phyloP scores from a whole-genome alignment of 345 rosid species.

The Geranium rotundifolium region DNA sequence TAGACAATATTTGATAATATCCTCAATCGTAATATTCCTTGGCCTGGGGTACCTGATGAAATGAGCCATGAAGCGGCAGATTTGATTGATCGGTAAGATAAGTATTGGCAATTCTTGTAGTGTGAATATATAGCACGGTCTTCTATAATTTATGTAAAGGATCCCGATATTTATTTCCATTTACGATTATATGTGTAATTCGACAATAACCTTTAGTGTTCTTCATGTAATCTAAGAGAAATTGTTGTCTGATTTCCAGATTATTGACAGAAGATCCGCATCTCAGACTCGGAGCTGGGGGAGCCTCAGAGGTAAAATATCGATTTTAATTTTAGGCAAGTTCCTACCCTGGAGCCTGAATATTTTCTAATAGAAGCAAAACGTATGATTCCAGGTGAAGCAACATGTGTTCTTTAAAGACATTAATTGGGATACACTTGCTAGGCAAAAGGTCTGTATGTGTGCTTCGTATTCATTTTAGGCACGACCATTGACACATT shows the following conservation, averaged over 20 bases:
- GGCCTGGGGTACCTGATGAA: constrained; percentile 80
- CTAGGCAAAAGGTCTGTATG: constrained; percentile 71
- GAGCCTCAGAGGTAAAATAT: constrained; percentile 75
- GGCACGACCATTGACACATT: neutral
- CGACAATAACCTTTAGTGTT: constrained; percentile 1
- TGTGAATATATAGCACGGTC: neutral
- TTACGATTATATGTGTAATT: neutral
- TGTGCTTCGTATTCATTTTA: neutral
- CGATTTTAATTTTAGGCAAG: constrained; percentile 4
- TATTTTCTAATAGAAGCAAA: constrained; percentile 1
- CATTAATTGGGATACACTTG: constrained; percentile 94
- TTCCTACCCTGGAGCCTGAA: neutral
- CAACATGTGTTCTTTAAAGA: constrained; percentile 85
- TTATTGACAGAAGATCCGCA: constrained; percentile 94
- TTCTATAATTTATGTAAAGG: neutral
- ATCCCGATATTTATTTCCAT: neutral
- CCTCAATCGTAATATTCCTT: constrained; percentile 95
- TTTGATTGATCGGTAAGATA: constrained; percentile 70
- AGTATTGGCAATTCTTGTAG: neutral
- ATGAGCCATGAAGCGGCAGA: constrained; percentile 82
- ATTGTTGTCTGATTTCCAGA: constrained; percentile 29
- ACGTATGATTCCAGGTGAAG: constrained; percentile 56
- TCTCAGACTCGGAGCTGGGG: constrained; percentile 93
- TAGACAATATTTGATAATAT: constrained; percentile 95
- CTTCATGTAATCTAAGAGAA: neutral